A percentile compares a stretch with the other conserved stretches of the same genome.
Evolutionary conservation across 164 flowering plant species (phyloP).

Genomic region (Litsea cubeba): DNA sequence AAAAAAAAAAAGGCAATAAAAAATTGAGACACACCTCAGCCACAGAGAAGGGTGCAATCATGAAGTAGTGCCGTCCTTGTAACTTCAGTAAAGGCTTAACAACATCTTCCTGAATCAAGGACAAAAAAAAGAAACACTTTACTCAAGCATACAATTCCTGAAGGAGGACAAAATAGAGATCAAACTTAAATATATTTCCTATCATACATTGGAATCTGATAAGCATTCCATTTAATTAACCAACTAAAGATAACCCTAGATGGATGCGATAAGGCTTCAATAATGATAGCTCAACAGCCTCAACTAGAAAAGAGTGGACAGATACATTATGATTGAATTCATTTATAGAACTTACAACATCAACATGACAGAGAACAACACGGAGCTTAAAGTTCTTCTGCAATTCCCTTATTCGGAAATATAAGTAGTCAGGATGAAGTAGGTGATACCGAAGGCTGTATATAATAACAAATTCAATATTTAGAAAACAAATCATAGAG

Average conservation of each 20-base stretch:
- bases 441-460: slow-evolving; percentile 97
- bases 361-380: slow-evolving; percentile 88
- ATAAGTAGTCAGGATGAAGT: slow-evolving; percentile 93
- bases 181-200: too few species aligned
- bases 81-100: slow-evolving; percentile 91
- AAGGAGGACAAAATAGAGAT: too few species aligned
- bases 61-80: slow-evolving; percentile 92
- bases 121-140: too few species aligned
- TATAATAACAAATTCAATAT: neutral
- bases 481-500: neutral
- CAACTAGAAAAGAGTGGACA: neutral
- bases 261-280: neutral
- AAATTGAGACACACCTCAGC: slow-evolving; percentile 52
- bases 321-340: neutral
- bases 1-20: too few species aligned
- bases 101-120: too few species aligned
- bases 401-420: slow-evolving; percentile 83
- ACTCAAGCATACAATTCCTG: too few species aligned
- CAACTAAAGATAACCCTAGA: too few species aligned
- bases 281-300: neutral
- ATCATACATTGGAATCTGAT: too few species aligned
- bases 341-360: slow-evolving; percentile 55
- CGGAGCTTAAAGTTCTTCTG: slow-evolving; percentile 87
- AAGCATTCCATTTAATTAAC: too few species aligned
- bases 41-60: slow-evolving; percentile 94